Conservation (phyloP, 2,329 filamentous ascomycete genomes). For the Cladosporium sp. region DNA sequence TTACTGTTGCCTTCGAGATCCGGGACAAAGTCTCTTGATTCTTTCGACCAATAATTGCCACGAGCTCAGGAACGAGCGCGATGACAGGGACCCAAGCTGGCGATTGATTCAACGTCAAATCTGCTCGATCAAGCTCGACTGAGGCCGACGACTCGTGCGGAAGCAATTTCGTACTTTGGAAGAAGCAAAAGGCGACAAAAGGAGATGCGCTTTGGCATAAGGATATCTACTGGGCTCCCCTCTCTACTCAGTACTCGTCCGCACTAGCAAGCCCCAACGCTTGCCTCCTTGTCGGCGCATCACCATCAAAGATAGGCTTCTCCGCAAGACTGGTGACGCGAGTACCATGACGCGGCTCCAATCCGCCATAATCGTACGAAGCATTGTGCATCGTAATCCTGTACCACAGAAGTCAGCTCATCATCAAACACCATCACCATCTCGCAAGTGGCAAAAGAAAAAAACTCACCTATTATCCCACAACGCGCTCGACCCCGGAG, state of each 20-base stretch:
- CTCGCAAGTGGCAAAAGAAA: background rate
- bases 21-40: too few species aligned
- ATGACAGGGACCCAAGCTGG: too few species aligned
- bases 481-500: conserved; percentile 63
- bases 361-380: conserved; percentile 70
- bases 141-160: too few species aligned
- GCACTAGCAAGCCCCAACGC: conserved; percentile 64
- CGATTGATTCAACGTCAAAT: too few species aligned
- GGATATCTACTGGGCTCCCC: background rate
- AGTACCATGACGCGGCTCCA: conserved; percentile 68
- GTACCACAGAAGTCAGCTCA: background rate
- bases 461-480: conserved; percentile 63
- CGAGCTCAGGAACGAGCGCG: too few species aligned
- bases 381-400: conserved; percentile 65
- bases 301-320: conserved; percentile 66
- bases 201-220: background rate
- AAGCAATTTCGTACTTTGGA: too few species aligned
- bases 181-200: background rate
- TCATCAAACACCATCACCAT: background rate
- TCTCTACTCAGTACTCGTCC: conserved; percentile 30
- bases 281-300: conserved; percentile 66
- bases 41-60: too few species aligned
- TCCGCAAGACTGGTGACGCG: conserved; percentile 70
- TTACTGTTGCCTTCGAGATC: too few species aligned
- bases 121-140: too few species aligned